A percentile compares a stretch with the other conserved stretches of the same genome.
Evolutionary conservation across 768 basidiomycete species (phyloP).

Genomic region (Kondoa malvinella): DNA sequence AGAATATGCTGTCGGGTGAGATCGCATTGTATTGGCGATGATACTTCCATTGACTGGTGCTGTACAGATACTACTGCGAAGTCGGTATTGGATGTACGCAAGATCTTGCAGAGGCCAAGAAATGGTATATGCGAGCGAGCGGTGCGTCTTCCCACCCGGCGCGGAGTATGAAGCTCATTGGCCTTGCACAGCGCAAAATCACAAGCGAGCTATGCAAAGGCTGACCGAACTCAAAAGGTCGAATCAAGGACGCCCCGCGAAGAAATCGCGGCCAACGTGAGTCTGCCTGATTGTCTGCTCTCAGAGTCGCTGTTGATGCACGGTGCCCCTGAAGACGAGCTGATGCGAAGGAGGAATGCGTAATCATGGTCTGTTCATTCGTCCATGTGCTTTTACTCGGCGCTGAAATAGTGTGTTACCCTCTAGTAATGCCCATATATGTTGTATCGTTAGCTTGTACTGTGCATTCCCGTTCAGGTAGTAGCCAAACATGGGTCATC

Average conservation of each 20-base stretch:
- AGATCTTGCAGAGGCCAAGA: conserved; percentile 84
- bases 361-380: too few species aligned
- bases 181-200: conserved; percentile 61
- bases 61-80: conserved; percentile 64
- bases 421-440: too few species aligned
- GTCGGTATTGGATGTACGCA: conserved; percentile 94
- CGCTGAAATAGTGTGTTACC: too few species aligned
- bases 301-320: conserved; percentile 22
- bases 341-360: conserved; percentile 80
- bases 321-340: conserved; percentile 76
- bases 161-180: conserved; percentile 4
- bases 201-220: conserved; percentile 89
- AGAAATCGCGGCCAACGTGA: conserved; percentile 39
- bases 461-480: too few species aligned
- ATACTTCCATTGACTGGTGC: neutral
- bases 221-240: conserved; percentile 71
- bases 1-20: conserved; percentile 80
- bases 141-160: conserved; percentile 43
- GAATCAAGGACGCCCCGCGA: conserved; percentile 24
- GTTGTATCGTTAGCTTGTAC: too few species aligned
- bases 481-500: too few species aligned
- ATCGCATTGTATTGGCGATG: conserved; percentile 11
- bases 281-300: neutral
- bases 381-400: too few species aligned
- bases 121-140: conserved; percentile 98